These are phyloP conservation scores for Pyrenochaeta sp. DNA, from an alignment of 2,329 filamentous ascomycete genomes.

Conservation along the genomic window DNA sequence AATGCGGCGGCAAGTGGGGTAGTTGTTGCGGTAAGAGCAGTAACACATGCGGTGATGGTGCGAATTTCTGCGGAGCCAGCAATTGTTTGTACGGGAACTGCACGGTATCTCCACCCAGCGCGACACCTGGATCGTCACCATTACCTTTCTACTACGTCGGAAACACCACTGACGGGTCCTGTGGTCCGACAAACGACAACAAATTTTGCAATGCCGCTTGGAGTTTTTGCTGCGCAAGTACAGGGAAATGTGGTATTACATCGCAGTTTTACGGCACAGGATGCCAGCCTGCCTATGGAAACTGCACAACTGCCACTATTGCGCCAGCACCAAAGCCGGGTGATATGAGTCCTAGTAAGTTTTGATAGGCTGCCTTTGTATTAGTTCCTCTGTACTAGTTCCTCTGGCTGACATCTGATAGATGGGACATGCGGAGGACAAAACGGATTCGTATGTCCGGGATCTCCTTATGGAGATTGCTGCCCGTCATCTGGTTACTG, in stretches of 20 bases:
- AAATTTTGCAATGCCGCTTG: slow-evolving; percentile 10
- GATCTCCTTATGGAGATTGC: too few species aligned
- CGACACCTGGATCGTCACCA: slow-evolving; percentile 1
- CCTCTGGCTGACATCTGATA: background rate
- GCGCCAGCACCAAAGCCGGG: slow-evolving; percentile 7
- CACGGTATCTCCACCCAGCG: slow-evolving; percentile 5
- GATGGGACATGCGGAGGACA: slow-evolving; percentile 8
- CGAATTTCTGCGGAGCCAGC: too few species aligned
- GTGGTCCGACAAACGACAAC: slow-evolving; percentile 7
- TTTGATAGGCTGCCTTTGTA: too few species aligned
- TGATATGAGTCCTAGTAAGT: slow-evolving; percentile 5
- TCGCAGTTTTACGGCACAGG: slow-evolving; percentile 1
- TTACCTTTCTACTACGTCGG: slow-evolving; percentile 8
- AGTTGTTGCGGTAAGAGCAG: too few species aligned
- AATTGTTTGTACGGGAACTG: background rate
- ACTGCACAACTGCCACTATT: slow-evolving; percentile 3
- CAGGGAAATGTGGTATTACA: slow-evolving; percentile 9
- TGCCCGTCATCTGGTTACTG: too few species aligned
- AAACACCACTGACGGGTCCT: slow-evolving; percentile 14
- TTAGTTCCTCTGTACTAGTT: too few species aligned
- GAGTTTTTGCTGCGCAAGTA: slow-evolving; percentile 11
- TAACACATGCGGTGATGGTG: too few species aligned
- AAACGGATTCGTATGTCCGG: slow-evolving; percentile 8
- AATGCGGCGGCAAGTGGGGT: too few species aligned
- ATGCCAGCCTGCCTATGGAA: slow-evolving; percentile 5